phyloP scores from a whole-genome alignment of 2,329 filamentous ascomycete genomes.

The Venturia aucupariae region DNA sequence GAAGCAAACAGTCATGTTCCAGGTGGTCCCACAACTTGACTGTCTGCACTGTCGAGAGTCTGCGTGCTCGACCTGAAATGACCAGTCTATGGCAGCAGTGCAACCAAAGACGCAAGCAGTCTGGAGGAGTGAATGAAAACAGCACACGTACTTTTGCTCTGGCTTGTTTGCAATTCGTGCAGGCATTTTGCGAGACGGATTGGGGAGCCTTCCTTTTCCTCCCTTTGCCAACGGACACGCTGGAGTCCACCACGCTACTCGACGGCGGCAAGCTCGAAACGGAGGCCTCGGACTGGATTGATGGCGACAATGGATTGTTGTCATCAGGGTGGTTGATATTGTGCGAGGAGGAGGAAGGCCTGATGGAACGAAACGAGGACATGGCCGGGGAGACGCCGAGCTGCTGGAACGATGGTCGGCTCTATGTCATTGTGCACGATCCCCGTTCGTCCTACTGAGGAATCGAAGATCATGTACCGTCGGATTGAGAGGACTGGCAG shows the following conservation, averaged over 20 bases:
- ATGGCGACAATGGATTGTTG: background rate
- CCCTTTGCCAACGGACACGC: slow-evolving; percentile 4
- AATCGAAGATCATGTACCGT: background rate
- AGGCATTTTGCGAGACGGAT: slow-evolving; percentile 23
- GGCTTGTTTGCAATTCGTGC: slow-evolving; percentile 23
- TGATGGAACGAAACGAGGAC: slow-evolving; percentile 17
- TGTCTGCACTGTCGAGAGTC: background rate
- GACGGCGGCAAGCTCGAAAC: background rate
- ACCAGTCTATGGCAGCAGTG: background rate
- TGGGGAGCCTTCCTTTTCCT: slow-evolving; percentile 19
- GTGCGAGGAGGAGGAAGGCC: slow-evolving; percentile 15
- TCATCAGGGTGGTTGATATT: background rate
- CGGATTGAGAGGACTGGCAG: too few relatives aligned
- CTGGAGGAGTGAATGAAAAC: background rate
- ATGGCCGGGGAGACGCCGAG: background rate
- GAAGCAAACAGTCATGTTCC: background rate
- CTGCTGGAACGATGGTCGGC: background rate
- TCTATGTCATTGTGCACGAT: slow-evolving; percentile 8
- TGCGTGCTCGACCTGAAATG: background rate
- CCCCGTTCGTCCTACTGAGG: background rate
- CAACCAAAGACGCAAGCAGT: background rate
- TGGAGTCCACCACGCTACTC: background rate
- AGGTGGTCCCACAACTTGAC: background rate
- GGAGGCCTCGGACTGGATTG: background rate
- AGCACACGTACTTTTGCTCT: slow-evolving; percentile 21